Conservation (phyloP, 192 early-diverging fungal genomes). For the Coemansia sp. region DNA sequence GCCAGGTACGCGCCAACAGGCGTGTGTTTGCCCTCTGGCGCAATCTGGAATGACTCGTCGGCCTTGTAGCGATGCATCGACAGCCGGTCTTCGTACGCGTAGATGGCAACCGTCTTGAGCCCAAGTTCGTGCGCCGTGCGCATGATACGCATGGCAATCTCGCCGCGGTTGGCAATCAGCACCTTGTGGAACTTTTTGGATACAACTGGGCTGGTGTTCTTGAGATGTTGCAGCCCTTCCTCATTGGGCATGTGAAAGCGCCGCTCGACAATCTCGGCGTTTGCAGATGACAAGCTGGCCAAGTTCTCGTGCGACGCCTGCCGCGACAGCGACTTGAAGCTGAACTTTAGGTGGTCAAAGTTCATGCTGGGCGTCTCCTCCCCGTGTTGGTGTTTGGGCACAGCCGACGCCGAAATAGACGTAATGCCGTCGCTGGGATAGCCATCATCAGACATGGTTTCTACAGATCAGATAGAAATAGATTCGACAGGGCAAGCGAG, state of each 20-base stretch:
- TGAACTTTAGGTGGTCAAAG: slow-evolving; percentile 57
- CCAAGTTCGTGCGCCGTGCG: slow-evolving; percentile 90
- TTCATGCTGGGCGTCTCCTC: slow-evolving; percentile 44
- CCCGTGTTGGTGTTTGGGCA: slow-evolving; percentile 25
- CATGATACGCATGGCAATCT: slow-evolving; percentile 95
- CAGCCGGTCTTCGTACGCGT: slow-evolving; percentile 87
- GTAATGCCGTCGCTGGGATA: slow-evolving; percentile 44
- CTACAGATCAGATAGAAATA: slow-evolving; percentile 12
- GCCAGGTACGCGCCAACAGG: slow-evolving; percentile 96
- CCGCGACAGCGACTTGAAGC: slow-evolving; percentile 53
- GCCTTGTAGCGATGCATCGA: slow-evolving; percentile 95
- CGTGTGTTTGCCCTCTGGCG: slow-evolving; percentile 66
- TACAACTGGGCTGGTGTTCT: slow-evolving; percentile 52
- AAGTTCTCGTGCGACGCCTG: slow-evolving; percentile 48
- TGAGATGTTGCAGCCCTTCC: slow-evolving; percentile 52
- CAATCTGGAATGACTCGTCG: slow-evolving; percentile 96
- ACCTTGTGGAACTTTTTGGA: slow-evolving; percentile 54
- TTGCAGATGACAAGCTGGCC: slow-evolving; percentile 11
- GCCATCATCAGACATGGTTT: slow-evolving; percentile 31
- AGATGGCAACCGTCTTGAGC: slow-evolving; percentile 85
- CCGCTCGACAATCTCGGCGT: slow-evolving; percentile 47
- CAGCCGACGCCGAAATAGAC: slow-evolving; percentile 29
- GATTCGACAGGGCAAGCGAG: not conserved
- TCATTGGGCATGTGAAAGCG: slow-evolving; percentile 59
- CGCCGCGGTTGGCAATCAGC: slow-evolving; percentile 63